Percentiles rank a stretch among this genome's conserved stretches.
Conservation (phyloP, 176 grass and related monocot genomes). For the Pontederia crassipes region DNA sequence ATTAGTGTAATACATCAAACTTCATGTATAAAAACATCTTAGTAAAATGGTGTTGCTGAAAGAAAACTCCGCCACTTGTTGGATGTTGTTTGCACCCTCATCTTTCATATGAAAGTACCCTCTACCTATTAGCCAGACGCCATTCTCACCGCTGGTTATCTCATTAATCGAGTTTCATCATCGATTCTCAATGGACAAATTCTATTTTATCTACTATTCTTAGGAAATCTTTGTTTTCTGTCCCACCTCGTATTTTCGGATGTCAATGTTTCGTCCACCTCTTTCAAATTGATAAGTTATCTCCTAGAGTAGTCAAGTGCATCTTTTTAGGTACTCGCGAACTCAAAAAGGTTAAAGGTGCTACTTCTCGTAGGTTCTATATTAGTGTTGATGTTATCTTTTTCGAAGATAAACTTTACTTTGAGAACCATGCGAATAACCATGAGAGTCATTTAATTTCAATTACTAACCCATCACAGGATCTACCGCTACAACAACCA, state of each 20-base stretch:
- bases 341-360: not conserved
- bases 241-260: conserved; percentile 1
- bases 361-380: not conserved
- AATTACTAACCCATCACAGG: no score
- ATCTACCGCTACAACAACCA: no score
- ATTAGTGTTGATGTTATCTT: no score
- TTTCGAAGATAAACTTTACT: no score
- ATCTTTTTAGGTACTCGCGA: not conserved
- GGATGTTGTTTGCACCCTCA: not conserved
- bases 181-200: no score
- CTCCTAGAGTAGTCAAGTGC: no score
- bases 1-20: conserved; percentile 1
- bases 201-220: no score
- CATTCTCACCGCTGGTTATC: not conserved
- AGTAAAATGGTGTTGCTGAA: conserved; percentile 10
- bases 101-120: not conserved
- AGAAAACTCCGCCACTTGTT: conserved; percentile 7
- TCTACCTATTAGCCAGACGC: not conserved
- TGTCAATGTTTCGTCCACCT: conserved; percentile 6
- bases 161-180: not conserved
- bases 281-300: no score
- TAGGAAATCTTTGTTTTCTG: not conserved
- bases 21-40: not conserved
- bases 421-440: no score
- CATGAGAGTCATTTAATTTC: no score